Evolutionary conservation across 495 filamentous ascomycete genomes (phyloP).

Genomic region (Cryomyces minteri): DNA sequence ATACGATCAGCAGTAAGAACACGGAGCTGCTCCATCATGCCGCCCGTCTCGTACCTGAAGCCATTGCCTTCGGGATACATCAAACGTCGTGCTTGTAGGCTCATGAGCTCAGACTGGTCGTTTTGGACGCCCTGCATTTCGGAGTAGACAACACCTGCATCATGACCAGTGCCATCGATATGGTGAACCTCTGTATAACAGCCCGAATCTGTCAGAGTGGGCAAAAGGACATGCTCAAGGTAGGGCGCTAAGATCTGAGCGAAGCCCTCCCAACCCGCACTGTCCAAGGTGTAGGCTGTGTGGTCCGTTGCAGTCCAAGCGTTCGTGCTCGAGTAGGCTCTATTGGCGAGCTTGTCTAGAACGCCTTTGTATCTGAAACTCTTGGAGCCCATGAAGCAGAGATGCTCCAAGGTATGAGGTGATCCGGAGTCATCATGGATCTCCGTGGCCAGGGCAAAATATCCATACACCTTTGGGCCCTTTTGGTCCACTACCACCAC

Average conservation of each 20-base stretch:
- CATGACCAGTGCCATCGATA: slow-evolving; percentile 77
- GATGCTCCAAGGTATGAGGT: slow-evolving; percentile 89
- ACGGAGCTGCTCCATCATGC: slow-evolving; percentile 83
- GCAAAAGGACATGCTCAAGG: slow-evolving; percentile 82
- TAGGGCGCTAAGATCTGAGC: slow-evolving; percentile 88
- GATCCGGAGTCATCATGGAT: slow-evolving; percentile 94
- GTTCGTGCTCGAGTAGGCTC: slow-evolving; percentile 87
- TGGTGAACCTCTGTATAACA: slow-evolving; percentile 96
- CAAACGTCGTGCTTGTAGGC: slow-evolving; percentile 52
- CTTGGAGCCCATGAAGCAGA: slow-evolving; percentile 95
- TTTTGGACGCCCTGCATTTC: slow-evolving; percentile 98
- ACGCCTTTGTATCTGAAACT: slow-evolving; percentile 88
- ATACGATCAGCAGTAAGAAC: slow-evolving; percentile 78
- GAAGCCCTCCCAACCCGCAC: slow-evolving; percentile 93
- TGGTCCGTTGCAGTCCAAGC: slow-evolving; percentile 92
- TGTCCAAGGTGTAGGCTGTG: slow-evolving; percentile 90
- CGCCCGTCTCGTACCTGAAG: slow-evolving; percentile 92
- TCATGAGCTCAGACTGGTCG: slow-evolving; percentile 63
- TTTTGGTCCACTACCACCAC: slow-evolving; percentile 80
- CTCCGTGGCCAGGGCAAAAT: slow-evolving; percentile 90
- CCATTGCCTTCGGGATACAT: slow-evolving; percentile 80
- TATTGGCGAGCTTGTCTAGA: slow-evolving; percentile 78
- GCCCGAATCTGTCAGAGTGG: slow-evolving; percentile 77
- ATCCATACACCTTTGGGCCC: slow-evolving; percentile 85
- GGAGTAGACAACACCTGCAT: slow-evolving; percentile 93